Evolutionary conservation across 805 yeast species (phyloP).

Genomic region (Pichia membranifaciens): DNA sequence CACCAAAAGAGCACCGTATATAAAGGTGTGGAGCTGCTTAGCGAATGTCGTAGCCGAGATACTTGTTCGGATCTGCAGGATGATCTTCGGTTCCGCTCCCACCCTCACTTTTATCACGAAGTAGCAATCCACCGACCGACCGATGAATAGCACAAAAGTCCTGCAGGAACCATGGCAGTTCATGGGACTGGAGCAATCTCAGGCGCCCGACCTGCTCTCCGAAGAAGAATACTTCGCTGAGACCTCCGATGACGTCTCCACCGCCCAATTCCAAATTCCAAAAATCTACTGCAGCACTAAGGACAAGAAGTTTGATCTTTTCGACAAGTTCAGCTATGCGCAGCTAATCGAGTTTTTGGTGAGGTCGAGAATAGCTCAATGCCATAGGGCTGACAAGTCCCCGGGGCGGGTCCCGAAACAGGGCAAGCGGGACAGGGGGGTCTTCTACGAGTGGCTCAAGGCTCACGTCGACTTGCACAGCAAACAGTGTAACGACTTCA

Average conservation of each 20-base stretch:
- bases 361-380: background rate
- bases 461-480: background rate
- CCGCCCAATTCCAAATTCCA: constrained; percentile 1
- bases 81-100: too few relatives aligned
- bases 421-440: background rate
- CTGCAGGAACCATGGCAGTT: too few relatives aligned
- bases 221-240: background rate
- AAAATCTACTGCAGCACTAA: background rate
- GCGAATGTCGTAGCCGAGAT: too few relatives aligned
- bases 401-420: too few relatives aligned
- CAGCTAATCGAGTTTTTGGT: constrained; percentile 1
- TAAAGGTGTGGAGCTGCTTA: too few relatives aligned
- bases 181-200: too few relatives aligned
- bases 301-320: background rate
- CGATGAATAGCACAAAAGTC: too few relatives aligned
- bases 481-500: background rate
- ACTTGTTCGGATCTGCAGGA: too few relatives aligned
- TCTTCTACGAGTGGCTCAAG: background rate
- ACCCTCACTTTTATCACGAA: too few relatives aligned
- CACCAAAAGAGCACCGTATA: too few relatives aligned
- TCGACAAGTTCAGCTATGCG: constrained; percentile 4
- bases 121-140: too few relatives aligned
- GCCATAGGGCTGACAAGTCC: too few relatives aligned
- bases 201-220: background rate
- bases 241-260: background rate